Evolutionary conservation across 495 filamentous ascomycete species (phyloP).

Genomic region (Bathelium albidoporum): DNA sequence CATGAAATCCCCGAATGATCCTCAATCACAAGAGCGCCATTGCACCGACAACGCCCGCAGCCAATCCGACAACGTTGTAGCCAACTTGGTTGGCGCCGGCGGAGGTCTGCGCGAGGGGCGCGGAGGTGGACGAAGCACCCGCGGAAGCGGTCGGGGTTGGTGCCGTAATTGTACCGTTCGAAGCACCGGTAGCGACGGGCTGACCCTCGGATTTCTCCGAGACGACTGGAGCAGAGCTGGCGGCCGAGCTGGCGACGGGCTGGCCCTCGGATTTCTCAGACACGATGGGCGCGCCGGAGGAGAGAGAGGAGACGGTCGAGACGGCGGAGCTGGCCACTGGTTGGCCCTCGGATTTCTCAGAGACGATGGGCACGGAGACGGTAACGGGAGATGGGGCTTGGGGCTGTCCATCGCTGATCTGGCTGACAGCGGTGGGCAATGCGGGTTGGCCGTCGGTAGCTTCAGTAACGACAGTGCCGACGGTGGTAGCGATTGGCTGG

Average conservation of each 20-base stretch:
- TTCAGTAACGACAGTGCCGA: background rate
- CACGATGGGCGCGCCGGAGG: background rate
- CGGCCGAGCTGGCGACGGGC: constrained; percentile 1
- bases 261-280: constrained; percentile 4
- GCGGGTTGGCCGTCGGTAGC: background rate
- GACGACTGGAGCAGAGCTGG: background rate
- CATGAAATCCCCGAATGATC: background rate
- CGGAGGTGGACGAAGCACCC: background rate
- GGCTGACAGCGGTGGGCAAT: constrained; percentile 10
- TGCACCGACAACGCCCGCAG: background rate
- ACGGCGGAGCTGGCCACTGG: constrained; percentile 8
- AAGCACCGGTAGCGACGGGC: constrained; percentile 4
- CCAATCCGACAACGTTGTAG: constrained; percentile 1
- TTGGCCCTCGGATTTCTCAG: constrained; percentile 24
- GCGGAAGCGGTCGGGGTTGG: background rate
- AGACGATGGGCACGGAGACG: constrained; percentile 5
- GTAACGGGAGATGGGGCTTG: constrained; percentile 5
- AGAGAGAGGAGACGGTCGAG: background rate
- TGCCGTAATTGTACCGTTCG: background rate
- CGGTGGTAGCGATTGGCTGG: constrained; percentile 2
- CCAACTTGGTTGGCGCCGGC: background rate
- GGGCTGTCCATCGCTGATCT: constrained; percentile 13
- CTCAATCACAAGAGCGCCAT: background rate
- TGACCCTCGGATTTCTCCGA: constrained; percentile 2
- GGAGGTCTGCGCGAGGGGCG: background rate